Percentiles rank a stretch among this genome's conserved stretches.
Conservation (phyloP, 148 eudicot species). For the Fagopyrum esculentum region DNA sequence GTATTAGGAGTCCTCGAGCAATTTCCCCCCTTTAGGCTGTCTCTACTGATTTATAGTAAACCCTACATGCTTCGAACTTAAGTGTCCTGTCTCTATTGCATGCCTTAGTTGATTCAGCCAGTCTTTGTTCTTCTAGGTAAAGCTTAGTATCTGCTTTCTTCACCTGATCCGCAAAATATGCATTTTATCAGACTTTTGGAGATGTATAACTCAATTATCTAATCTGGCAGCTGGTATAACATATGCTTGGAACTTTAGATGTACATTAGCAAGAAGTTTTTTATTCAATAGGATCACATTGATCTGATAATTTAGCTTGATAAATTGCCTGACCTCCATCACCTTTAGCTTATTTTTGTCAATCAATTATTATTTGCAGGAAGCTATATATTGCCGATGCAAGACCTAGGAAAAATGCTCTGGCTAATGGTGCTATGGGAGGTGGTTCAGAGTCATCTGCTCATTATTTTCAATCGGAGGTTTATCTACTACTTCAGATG, state of each 20-base stretch:
- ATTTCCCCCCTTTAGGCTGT: neutral
- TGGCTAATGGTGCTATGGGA: slow-evolving; percentile 99
- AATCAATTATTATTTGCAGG: slow-evolving; percentile 28
- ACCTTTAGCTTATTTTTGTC: neutral
- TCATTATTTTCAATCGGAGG: slow-evolving; percentile 96
- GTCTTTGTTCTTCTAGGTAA: neutral
- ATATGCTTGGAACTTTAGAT: neutral
- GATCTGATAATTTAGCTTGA: neutral
- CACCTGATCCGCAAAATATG: neutral
- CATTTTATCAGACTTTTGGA: neutral
- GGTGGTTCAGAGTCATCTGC: slow-evolving; percentile 99
- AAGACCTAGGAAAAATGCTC: slow-evolving; percentile 95
- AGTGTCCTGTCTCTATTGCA: neutral
- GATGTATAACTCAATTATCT: neutral
- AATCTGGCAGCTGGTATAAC: neutral
- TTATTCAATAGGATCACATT: neutral
- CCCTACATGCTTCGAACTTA: neutral
- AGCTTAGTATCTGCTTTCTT: neutral
- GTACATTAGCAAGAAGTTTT: neutral
- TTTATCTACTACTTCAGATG: slow-evolving; percentile 22
- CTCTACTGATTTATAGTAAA: neutral
- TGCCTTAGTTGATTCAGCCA: neutral
- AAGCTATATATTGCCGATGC: slow-evolving; percentile 98
- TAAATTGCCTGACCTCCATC: neutral
- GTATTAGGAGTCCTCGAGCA: neutral